Conservation (phyloP, 805 yeast species). For the Nakazawaea ernobii region DNA sequence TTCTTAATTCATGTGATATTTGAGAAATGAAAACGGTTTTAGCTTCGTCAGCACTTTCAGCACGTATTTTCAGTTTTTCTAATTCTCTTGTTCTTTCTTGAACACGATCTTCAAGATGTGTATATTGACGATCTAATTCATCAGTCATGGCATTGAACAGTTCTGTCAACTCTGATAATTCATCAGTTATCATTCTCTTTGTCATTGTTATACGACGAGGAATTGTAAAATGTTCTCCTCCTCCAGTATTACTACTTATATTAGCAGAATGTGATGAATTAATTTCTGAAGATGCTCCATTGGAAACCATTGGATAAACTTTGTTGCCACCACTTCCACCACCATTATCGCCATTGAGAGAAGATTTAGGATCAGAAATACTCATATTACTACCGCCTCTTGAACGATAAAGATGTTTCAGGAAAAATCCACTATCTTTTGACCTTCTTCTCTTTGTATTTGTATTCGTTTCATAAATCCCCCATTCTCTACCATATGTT, state of each 20-base stretch:
- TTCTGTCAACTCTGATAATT: conserved; percentile 78
- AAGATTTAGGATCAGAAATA: not conserved
- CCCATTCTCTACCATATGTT: conserved; percentile 34
- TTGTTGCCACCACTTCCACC: not conserved
- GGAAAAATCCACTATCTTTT: not conserved
- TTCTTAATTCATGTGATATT: conserved; percentile 88
- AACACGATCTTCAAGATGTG: conserved; percentile 84
- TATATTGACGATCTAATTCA: conserved; percentile 78
- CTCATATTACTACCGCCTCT: conserved; percentile 7
- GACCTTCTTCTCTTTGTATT: not conserved
- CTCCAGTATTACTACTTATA: conserved; percentile 13
- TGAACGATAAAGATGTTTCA: conserved; percentile 25
- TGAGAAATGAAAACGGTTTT: conserved; percentile 91
- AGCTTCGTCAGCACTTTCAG: conserved; percentile 91
- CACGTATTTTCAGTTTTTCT: conserved; percentile 77
- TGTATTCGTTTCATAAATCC: conserved; percentile 1
- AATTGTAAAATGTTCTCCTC: conserved; percentile 26
- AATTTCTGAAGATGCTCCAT: not conserved
- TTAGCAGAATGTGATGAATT: not conserved
- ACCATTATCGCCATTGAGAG: not conserved
- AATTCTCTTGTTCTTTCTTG: conserved; percentile 79
- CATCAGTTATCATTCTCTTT: conserved; percentile 61
- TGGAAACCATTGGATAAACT: not conserved
- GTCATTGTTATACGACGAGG: conserved; percentile 29
- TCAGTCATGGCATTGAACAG: conserved; percentile 91